phyloP scores from a whole-genome alignment of 345 rosid genomes.

The Reutealis trisperma region DNA sequence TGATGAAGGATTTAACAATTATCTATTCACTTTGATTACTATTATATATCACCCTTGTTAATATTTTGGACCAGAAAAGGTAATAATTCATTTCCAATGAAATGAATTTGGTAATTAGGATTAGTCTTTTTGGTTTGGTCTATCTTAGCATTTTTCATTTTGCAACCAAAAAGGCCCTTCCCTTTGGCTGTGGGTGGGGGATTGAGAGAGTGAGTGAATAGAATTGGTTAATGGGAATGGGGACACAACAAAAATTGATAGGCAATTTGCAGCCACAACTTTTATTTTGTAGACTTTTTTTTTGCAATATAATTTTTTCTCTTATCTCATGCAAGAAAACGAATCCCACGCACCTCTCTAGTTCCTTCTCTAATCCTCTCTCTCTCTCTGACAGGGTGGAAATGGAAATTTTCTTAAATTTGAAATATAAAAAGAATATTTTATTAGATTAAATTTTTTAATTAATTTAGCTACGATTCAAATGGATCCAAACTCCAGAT shows the following conservation, averaged over 20 bases:
- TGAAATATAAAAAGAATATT: too few relatives aligned
- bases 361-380: conserved; percentile 41
- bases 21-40: not conserved
- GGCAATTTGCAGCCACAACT: conserved; percentile 64
- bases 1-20: not conserved
- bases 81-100: not conserved
- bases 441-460: too few relatives aligned
- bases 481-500: too few relatives aligned
- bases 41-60: not conserved
- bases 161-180: conserved; percentile 11
- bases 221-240: conserved; percentile 37
- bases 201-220: conserved; percentile 25
- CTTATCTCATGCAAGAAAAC: conserved; percentile 32
- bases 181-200: conserved; percentile 5
- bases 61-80: not conserved
- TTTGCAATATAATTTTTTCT: not conserved
- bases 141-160: not conserved
- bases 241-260: conserved; percentile 36
- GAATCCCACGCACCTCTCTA: conserved; percentile 35
- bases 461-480: too few relatives aligned
- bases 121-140: not conserved
- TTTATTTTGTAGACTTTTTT: conserved; percentile 31
- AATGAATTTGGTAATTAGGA: not conserved
- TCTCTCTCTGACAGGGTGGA: conserved; percentile 43
- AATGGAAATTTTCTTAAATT: conserved; percentile 15